Evolutionary conservation across 164 flowering plant genomes (phyloP).

Genomic region (Sextonia rubra): DNA sequence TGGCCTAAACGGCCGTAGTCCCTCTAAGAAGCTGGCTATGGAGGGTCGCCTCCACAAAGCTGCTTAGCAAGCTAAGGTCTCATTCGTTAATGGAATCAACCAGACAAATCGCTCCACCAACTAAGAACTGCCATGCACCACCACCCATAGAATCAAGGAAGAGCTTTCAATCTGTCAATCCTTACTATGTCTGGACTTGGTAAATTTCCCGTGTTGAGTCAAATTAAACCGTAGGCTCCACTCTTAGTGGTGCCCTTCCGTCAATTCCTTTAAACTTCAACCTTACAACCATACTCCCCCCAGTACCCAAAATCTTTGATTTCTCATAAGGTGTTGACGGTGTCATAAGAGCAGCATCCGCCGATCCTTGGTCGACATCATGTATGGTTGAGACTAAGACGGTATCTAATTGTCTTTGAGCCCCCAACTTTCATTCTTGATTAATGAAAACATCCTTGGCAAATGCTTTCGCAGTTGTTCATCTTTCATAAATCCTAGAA

Average conservation of each 20-base stretch:
- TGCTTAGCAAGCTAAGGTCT: constrained; percentile 37
- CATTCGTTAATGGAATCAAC: constrained; percentile 34
- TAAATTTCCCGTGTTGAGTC: constrained; percentile 5
- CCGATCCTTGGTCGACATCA: constrained; percentile 10
- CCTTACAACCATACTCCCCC: constrained; percentile 5
- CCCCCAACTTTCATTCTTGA: too few relatives aligned
- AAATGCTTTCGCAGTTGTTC: too few relatives aligned
- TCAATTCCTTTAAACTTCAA: constrained; percentile 1
- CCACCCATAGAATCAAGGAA: constrained; percentile 1
- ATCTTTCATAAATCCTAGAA: too few relatives aligned
- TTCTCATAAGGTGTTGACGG: constrained; percentile 12
- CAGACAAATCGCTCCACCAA: constrained; percentile 15
- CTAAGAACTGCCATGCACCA: not conserved
- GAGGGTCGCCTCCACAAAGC: constrained; percentile 18
- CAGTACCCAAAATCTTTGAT: constrained; percentile 5
- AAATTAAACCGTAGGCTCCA: constrained; percentile 8
- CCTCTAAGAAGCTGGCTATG: constrained; percentile 25
- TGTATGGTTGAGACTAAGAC: constrained; percentile 12
- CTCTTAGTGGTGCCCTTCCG: constrained; percentile 7
- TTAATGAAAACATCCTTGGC: too few relatives aligned
- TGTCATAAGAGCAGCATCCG: constrained; percentile 11
- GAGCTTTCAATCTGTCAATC: not conserved
- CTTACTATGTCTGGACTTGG: constrained; percentile 7
- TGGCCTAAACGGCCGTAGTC: constrained; percentile 20
- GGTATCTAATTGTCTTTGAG: too few relatives aligned